Base-by-base conservation (phyloP, 208 protist species). In the Trypanosoma lewisi region DNA sequence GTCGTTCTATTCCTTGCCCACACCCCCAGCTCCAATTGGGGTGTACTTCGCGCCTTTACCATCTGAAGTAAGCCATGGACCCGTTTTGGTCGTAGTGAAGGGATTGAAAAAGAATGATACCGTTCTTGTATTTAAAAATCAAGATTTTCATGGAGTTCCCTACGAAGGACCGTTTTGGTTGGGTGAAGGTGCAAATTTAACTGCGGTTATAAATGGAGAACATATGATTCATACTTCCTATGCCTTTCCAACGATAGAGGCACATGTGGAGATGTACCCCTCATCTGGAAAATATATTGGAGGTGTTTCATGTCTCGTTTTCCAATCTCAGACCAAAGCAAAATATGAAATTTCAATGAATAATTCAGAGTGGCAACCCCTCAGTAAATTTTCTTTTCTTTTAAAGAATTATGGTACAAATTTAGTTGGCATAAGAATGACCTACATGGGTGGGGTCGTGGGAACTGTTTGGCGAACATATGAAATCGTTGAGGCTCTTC, bases 101-200 rank as follows among this genome's bases (percentile, higher is more conserved):
- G 75, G 80, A 33, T 25, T 75, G 14, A 55, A 23, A 42, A 44
- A 33, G 17, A 54, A 47, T 28, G 73, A 73, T 63, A 19, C 53
- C 4, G 68, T 82, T 17, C 60, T 88, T 23, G 39, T 87, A 53
- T 82, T 73, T 55, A 57, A 52, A 51, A 67, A 78, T 62, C 45
- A 68, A 52, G 70, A 73, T n/a, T 36, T 74, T 25, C 56, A 62
- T 34, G 80, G 71, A 14, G 64, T 70, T 21, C 9, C 19, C 1
- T 85, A 86, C 69, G 70, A 34, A 9, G 80, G 70, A 28, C 67
- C 79, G 11, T 83, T 91, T 58, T 83, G 85, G 75, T 39, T 87
- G 25, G 62, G 60, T 31, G 58, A 54, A 25, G 80, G 74, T 21
- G 75, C 77, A 34, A 51, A 53, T 50, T 47, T 89, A 14, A 70